Evolutionary conservation across 345 rosid species (phyloP), one percentile per base, ranked within the genome.

Genomic region (Bruguiera gymnorhiza): DNA sequence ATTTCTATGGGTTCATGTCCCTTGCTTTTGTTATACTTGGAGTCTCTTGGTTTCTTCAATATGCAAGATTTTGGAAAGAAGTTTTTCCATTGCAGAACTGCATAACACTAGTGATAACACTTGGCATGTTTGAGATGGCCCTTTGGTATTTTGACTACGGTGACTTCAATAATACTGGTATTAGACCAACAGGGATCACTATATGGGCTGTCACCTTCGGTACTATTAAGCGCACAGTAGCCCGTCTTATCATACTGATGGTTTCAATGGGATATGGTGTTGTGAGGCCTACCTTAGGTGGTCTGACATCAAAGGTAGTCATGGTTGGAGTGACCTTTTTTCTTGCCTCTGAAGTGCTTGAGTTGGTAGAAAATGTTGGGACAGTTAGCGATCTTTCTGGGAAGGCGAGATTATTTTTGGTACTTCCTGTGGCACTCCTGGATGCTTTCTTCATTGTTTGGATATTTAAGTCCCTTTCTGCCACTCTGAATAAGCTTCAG

Each of bases 261-360:
- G 98, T 96, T 72, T 83, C 95, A 3, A 92, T 92, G 98, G 99
- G 98, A 2, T 96, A 87, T 26, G 99, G 99, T 54, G 99, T 96
- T 73, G 98, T 90, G 78, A 90, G 99, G 68, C 98, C 99, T 71
- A 89, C 98, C 31, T 75, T 92, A 13, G 98, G 99, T 36, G 99
- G 99, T 18, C 79, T 95, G 48, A 86, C 96, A 11, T 92, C 93
- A 39, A 95, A 95, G 82, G 94, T 95, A 64, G 63, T 85, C 48
- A 80, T 95, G 97, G 97, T 95, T 63, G 99, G 98, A 9, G 80
- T 70, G 32, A 92, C 97, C 36, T 95, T 92, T 83, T 92, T 92
- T 71, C 46, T 79, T 77, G 97, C 98, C 29, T 95, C 98, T 51
- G 98, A 92, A 80, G 80, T 88, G 75, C 98, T 95, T 76, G 99